These are phyloP conservation scores for Trichophyton schoenleinii DNA, from an alignment of 2,329 filamentous ascomycete genomes.

Conservation along the genomic window DNA sequence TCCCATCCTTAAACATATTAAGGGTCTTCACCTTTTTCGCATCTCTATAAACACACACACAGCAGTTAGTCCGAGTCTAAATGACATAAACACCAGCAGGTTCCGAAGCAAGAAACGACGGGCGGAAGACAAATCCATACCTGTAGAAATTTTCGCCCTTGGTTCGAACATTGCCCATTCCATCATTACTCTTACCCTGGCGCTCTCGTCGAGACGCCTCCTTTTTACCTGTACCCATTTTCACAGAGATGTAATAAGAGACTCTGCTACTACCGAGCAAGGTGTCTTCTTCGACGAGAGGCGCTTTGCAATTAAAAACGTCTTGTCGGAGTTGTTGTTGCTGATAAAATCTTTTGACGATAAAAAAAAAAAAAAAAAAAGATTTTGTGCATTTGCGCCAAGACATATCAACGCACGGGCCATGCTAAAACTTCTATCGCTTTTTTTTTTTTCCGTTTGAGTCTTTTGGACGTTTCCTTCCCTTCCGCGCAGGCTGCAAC, in stretches of 20 bases:
- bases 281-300: background rate
- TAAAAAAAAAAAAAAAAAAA: conserved; percentile 21
- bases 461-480: conserved; percentile 13
- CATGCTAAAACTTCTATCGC: conserved; percentile 8
- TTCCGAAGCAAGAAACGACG: no score
- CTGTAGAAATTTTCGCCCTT: conserved; percentile 99
- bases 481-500: no score
- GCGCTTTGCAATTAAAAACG: background rate
- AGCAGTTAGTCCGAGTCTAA: background rate
- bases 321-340: background rate
- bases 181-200: conserved; percentile 73
- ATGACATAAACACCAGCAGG: no score
- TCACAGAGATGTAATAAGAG: conserved; percentile 18
- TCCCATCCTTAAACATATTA: conserved; percentile 83
- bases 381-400: conserved; percentile 12
- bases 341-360: background rate
- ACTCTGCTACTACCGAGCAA: conserved; percentile 8
- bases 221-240: conserved; percentile 86
- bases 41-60: conserved; percentile 31
- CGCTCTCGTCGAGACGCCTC: conserved; percentile 70
- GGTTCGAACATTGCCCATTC: conserved; percentile 77
- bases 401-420: conserved; percentile 12
- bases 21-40: conserved; percentile 81
- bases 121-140: conserved; percentile 32
- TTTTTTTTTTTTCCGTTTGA: conserved; percentile 17